A percentile compares a stretch with the other conserved stretches of the same genome.
These are phyloP conservation scores for Aureobasidium sp. DNA, from an alignment of 2,329 filamentous ascomycete genomes.

Conservation along the genomic window DNA sequence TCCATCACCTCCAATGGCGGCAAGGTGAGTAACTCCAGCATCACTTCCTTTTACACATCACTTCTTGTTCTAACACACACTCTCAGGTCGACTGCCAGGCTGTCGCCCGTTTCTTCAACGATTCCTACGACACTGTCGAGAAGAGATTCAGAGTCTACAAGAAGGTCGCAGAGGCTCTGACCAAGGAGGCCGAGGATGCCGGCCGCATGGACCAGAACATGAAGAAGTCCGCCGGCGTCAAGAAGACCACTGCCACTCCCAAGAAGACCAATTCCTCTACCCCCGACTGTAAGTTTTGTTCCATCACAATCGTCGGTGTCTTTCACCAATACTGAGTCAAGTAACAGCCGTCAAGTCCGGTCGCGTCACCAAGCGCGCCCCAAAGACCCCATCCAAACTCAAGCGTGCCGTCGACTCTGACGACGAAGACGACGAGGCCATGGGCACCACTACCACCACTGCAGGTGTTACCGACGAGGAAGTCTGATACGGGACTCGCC, in stretches of 20 bases:
- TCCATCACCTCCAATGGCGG: slow-evolving; percentile 11
- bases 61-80: not conserved
- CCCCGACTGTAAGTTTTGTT: not conserved
- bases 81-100: slow-evolving; percentile 8
- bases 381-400: not conserved
- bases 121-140: slow-evolving; percentile 9
- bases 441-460: not conserved
- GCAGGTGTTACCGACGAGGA: not conserved
- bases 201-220: slow-evolving; percentile 13
- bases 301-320: too few species aligned
- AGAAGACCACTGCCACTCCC: not conserved
- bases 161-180: not conserved
- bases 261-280: not conserved
- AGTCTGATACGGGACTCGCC: not conserved
- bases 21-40: not conserved
- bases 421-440: not conserved
- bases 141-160: slow-evolving; percentile 6
- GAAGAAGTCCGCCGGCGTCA: not conserved
- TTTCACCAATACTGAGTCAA: not conserved
- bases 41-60: not conserved
- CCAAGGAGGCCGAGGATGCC: not conserved
- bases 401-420: not conserved
- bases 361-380: not conserved
- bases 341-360: not conserved
- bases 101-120: slow-evolving; percentile 11